Evolutionary conservation across 2,329 filamentous ascomycete species (phyloP), one percentile per base, ranked within the genome.

Genomic region (Apiospora marii): DNA sequence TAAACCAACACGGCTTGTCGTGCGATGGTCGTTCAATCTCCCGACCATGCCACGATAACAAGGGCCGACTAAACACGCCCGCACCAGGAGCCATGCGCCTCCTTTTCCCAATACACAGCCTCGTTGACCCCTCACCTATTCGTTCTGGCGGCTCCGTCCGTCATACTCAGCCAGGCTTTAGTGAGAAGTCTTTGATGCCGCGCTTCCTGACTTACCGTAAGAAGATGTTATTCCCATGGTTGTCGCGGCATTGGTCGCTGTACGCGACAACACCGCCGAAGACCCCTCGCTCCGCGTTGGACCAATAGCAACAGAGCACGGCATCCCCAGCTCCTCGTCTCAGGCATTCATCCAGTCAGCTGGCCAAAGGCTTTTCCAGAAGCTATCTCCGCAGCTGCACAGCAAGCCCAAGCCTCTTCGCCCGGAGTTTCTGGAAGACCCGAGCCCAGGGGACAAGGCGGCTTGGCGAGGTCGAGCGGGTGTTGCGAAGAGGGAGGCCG

Each of bases 61-160:
- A 64, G 58, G 58, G 34, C 58, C 58, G 58, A 64, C 19, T 41
- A 41, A 41, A 64, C 34, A 64, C 30, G 8, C 58, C 30, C 58
- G 22, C 34, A 4, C 22, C 58, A 41, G 34, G 30, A 41, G 19
- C 34, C 58, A n/a, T 64, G 58, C 34, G 30, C 30, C 58, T 22
- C 34, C 34, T 64, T 64, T 64, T 24, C 19, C 53, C 53, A n/a
- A 58, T 41, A 34, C 58, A 64, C 58, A 64, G 58, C 58, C 58
- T 14, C 58, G 34, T 41, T 34, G 10, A 24, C 58, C 58, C 58
- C 34, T 64, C 58, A 13, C 34, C n/a, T 19, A 41, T 16, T n/a
- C 12, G 34, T 10, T 64, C 58, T 12, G 58, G 22, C 19, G 58
- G 58, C 30, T 64, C 34, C 58, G 41, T 64, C 58, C 19, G 58